Evolutionary conservation across 306 rosid species (phyloP).

Genomic region (Erythrophleum fordii): DNA sequence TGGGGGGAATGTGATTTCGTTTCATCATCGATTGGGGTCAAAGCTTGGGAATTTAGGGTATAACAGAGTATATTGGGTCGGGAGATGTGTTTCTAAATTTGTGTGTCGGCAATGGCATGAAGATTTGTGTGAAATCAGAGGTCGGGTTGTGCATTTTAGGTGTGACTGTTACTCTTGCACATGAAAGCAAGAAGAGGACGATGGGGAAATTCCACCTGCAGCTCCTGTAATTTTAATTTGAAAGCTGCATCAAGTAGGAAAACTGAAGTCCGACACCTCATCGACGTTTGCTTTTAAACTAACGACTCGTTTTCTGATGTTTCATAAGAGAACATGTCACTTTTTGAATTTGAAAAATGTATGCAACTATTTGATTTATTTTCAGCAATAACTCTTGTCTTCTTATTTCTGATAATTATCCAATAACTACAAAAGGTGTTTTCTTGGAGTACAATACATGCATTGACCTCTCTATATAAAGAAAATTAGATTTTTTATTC

Average conservation of each 20-base stretch:
- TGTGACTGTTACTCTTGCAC: not conserved
- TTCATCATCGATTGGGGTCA: constrained; percentile 45
- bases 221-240: not conserved
- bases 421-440: too few species aligned
- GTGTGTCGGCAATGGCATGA: not conserved
- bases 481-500: too few species aligned
- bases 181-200: not conserved
- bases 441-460: too few species aligned
- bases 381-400: too few species aligned
- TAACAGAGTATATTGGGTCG: not conserved
- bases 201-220: not conserved
- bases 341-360: too few species aligned
- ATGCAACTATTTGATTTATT: too few species aligned
- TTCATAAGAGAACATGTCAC: too few species aligned
- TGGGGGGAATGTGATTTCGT: constrained; percentile 45
- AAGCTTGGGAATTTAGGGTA: not conserved
- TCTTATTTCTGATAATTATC: too few species aligned
- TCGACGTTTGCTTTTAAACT: not conserved
- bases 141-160: not conserved
- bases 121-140: not conserved
- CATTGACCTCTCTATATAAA: too few species aligned
- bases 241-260: not conserved
- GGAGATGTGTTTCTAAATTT: not conserved
- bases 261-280: not conserved
- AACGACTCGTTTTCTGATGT: not conserved